phyloP scores from a whole-genome alignment of 768 basidiomycete genomes.

The Suillus bovinus region DNA sequence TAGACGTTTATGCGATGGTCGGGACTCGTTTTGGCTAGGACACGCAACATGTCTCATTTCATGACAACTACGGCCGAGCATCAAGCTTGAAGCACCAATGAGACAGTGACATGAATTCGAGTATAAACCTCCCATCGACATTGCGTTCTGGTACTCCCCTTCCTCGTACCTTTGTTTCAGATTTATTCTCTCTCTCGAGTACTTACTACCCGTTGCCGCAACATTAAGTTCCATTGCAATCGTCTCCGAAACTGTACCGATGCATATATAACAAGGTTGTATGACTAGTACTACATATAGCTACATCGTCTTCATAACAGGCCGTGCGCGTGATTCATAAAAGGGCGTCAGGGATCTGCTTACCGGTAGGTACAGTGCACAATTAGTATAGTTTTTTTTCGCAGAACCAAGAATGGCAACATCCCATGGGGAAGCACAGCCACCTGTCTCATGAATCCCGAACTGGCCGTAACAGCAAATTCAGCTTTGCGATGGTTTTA shows the following conservation, averaged over 20 bases:
- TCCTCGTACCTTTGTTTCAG: slow-evolving; percentile 1
- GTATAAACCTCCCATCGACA: too few relatives aligned
- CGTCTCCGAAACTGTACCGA: neutral
- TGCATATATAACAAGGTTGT: neutral
- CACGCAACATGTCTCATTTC: neutral
- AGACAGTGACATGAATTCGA: neutral
- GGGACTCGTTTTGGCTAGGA: neutral
- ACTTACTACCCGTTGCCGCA: too few relatives aligned
- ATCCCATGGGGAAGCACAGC: slow-evolving; percentile 28
- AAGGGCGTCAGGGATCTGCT: neutral
- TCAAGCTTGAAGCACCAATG: neutral
- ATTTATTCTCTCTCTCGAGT: too few relatives aligned
- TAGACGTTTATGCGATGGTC: neutral
- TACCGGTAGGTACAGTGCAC: neutral
- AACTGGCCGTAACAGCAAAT: slow-evolving; percentile 12
- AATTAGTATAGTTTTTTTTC: neutral
- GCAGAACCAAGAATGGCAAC: slow-evolving; percentile 21
- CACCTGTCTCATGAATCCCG: slow-evolving; percentile 26
- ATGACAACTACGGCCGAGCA: neutral
- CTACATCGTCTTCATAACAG: neutral
- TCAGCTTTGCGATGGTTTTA: slow-evolving; percentile 15
- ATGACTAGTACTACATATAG: neutral
- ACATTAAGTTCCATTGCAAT: too few relatives aligned
- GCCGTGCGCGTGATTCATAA: neutral
- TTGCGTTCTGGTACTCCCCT: neutral